Base-by-base conservation (phyloP, 2,329 filamentous ascomycete species). In the Cladosporium colombiae region DNA sequence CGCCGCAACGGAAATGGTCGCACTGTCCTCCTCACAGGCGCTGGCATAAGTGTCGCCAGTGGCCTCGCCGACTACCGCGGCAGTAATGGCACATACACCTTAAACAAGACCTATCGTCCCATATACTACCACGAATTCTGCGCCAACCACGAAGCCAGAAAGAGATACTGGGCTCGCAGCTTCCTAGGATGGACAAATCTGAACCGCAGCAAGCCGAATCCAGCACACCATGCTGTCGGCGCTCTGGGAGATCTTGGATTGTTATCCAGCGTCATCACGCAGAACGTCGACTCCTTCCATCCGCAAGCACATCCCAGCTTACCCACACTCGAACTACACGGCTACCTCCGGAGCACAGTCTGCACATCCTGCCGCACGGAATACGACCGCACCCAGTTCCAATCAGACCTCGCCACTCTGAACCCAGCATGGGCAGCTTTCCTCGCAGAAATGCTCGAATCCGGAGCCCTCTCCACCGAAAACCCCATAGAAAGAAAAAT, bases 271-370 rank as follows among this genome's bases (percentile, higher is more conserved):
- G 91, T 97, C 66, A 88, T 99, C 71, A 98, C 95, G 49, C 95
- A 99, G 77, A 98, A 98, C 75, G 95, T 99, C 61, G 95, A 99
- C 79, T 97, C 93, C 2, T 96, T 99, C 76, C 95, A 99, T 78
- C 83, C 85, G 2, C 80, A 81, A 66, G 90, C 92, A 0, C 93
- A 97, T 77, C 91, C 93, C 0, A 75, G 82, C 11, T 79, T 93
- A 52, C 85, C 87, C 6, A 95, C 91, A 11, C 81, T 96, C 55
- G 94, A 98, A 78, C 84, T 99, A 59, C 95, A 99, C 77, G 95
- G 95, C 70, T 96, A 95, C 78, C 84, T 99, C 58, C 86, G 93
- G 69, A 87, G 89, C 33, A 85, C 93, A 33, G 85, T 93, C 62
- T 99, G 95, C 80, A 86, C 90, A 14, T 91, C 87, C 71, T 99